These are phyloP conservation scores for Cladorrhinum sp. DNA, from an alignment of 2,329 filamentous ascomycete genomes.

Conservation along the genomic window DNA sequence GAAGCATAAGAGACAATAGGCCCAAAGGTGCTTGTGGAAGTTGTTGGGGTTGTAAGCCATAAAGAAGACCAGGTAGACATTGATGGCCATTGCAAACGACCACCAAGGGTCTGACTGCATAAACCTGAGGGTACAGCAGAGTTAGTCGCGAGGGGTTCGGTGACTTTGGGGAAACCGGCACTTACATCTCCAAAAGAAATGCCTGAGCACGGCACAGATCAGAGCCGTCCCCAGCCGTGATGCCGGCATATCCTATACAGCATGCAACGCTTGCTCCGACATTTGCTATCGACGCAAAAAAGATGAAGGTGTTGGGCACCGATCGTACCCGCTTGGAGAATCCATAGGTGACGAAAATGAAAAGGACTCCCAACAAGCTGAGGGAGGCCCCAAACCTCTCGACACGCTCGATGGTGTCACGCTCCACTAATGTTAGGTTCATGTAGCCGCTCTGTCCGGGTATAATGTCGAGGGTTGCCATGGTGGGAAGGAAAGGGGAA, in stretches of 20 bases:
- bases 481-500: conserved; percentile 13
- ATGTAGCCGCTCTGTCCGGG: conserved; percentile 25
- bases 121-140: conserved; percentile 51
- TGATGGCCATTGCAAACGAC: conserved; percentile 79
- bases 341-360: conserved; percentile 52
- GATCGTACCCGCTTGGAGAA: conserved; percentile 52
- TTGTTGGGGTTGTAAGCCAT: conserved; percentile 60
- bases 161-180: conserved; percentile 27
- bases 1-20: conserved; percentile 69
- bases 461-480: conserved; percentile 17
- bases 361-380: conserved; percentile 48
- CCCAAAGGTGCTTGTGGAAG: conserved; percentile 69
- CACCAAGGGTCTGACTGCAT: conserved; percentile 74
- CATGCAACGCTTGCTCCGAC: conserved; percentile 62
- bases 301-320: conserved; percentile 60
- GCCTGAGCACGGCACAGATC: conserved; percentile 60
- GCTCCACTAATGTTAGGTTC: conserved; percentile 28
- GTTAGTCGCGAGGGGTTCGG: neutral
- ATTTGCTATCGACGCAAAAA: conserved; percentile 59
- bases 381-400: conserved; percentile 54
- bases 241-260: conserved; percentile 65
- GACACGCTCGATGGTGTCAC: conserved; percentile 26
- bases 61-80: conserved; percentile 70
- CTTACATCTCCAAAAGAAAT: conserved; percentile 66
- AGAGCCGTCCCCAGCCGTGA: conserved; percentile 51